These are phyloP conservation scores for Phoma herbarum DNA, from an alignment of 2,329 filamentous ascomycete species.

Conservation along the genomic window DNA sequence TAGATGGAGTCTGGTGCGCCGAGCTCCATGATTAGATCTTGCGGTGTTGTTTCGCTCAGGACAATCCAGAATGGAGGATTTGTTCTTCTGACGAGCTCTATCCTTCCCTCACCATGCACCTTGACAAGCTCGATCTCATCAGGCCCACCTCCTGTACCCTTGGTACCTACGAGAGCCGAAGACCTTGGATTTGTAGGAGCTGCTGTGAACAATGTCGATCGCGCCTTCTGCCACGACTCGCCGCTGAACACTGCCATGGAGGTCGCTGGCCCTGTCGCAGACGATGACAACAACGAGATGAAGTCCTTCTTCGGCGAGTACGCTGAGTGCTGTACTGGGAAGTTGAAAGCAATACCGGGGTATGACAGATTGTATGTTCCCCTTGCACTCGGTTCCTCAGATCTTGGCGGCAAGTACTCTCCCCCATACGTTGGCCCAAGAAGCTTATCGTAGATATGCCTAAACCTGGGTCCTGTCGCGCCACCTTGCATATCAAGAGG, in stretches of 20 bases:
- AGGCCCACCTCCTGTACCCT: slow-evolving; percentile 79
- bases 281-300: slow-evolving; percentile 82
- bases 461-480: slow-evolving; percentile 74
- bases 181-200: slow-evolving; percentile 77
- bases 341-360: slow-evolving; percentile 92
- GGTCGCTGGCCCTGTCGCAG: slow-evolving; percentile 76
- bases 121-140: slow-evolving; percentile 86
- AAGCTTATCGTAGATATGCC: slow-evolving; percentile 91
- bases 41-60: slow-evolving; percentile 86
- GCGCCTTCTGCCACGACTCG: slow-evolving; percentile 86
- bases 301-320: slow-evolving; percentile 84
- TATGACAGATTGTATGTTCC: slow-evolving; percentile 93
- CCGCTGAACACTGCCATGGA: slow-evolving; percentile 94
- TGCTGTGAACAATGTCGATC: slow-evolving; percentile 78
- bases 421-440: slow-evolving; percentile 93
- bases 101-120: slow-evolving; percentile 77
- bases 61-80: slow-evolving; percentile 73
- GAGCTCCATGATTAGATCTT: slow-evolving; percentile 88
- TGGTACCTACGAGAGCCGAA: slow-evolving; percentile 68
- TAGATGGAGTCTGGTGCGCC: slow-evolving; percentile 95
- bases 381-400: slow-evolving; percentile 59
- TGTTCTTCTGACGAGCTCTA: slow-evolving; percentile 80
- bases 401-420: slow-evolving; percentile 79
- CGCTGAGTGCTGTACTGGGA: slow-evolving; percentile 75
- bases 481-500: slow-evolving; percentile 51